phyloP scores from a whole-genome alignment of 1,139 yeast genomes.

The Geotrichum candidum region DNA sequence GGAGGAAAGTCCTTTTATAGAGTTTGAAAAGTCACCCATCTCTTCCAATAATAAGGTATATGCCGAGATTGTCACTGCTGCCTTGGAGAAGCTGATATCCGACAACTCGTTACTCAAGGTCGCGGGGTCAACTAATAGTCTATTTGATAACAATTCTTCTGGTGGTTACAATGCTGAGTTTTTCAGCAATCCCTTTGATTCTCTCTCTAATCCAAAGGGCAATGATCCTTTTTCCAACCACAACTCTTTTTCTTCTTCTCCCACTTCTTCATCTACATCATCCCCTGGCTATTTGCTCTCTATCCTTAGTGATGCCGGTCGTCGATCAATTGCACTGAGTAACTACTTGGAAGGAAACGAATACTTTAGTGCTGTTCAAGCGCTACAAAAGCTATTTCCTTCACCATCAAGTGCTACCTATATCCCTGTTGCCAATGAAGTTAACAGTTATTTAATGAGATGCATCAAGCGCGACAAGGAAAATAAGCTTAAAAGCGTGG shows the following conservation, averaged over 20 bases:
- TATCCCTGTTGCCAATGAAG: constrained; percentile 20
- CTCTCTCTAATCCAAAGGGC: background rate
- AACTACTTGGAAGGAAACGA: constrained; percentile 27
- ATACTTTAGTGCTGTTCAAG: constrained; percentile 24
- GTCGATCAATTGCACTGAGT: constrained; percentile 23
- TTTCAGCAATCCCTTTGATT: background rate
- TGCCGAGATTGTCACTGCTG: constrained; percentile 11
- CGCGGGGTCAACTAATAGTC: background rate
- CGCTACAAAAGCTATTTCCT: constrained; percentile 24
- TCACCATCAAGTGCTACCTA: constrained; percentile 20
- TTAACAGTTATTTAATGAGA: constrained; percentile 24
- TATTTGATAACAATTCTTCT: background rate
- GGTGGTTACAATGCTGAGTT: background rate
- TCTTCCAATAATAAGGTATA: constrained; percentile 7
- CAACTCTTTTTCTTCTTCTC: background rate
- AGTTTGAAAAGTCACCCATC: constrained; percentile 15
- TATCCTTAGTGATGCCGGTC: constrained; percentile 23
- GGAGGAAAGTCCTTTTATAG: constrained; percentile 5
- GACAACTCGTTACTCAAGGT: constrained; percentile 10
- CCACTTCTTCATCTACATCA: background rate
- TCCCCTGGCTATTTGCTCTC: constrained; percentile 19
- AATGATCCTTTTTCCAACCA: background rate
- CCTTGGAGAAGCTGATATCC: constrained; percentile 10
- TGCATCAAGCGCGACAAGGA: constrained; percentile 23
- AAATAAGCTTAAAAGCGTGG: constrained; percentile 17